A percentile compares a stretch with the other conserved stretches of the same genome.
Evolutionary conservation across 2,329 filamentous ascomycete species (phyloP).

Genomic region (Beauveria sp.): DNA sequence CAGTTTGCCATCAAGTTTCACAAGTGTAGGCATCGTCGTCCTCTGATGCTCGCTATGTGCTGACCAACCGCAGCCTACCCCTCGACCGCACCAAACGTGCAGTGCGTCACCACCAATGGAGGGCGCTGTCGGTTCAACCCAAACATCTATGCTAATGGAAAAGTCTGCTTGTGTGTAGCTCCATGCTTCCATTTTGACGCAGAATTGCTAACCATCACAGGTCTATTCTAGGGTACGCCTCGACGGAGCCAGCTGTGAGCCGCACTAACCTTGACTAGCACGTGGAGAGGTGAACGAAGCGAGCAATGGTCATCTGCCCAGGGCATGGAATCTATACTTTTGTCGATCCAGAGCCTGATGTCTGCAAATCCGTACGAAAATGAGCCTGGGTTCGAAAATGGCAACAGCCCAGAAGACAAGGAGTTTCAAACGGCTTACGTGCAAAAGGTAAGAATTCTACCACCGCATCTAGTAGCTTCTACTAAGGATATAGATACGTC

Average conservation of each 20-base stretch:
- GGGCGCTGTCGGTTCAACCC: constrained; percentile 89
- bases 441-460: constrained; percentile 56
- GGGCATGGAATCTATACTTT: constrained; percentile 84
- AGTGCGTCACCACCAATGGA: constrained; percentile 76
- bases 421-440: constrained; percentile 68
- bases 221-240: constrained; percentile 71
- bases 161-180: constrained; percentile 74
- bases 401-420: constrained; percentile 60
- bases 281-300: constrained; percentile 83
- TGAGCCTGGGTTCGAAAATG: constrained; percentile 84
- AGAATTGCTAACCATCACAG: constrained; percentile 34
- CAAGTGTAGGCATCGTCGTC: constrained; percentile 45
- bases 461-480: background rate
- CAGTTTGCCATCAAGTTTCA: constrained; percentile 73
- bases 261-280: constrained; percentile 43
- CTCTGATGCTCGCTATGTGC: background rate
- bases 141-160: constrained; percentile 87
- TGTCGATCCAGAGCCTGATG: constrained; percentile 96
- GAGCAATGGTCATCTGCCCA: constrained; percentile 97
- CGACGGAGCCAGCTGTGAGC: background rate
- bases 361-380: constrained; percentile 91
- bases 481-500: constrained; percentile 59
- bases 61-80: constrained; percentile 65
- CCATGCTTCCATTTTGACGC: background rate
- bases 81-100: constrained; percentile 52